Evolutionary conservation across 352 stramenopile species (phyloP), one percentile per base, ranked within the genome.

Genomic region (Globisporangium cystogenes): DNA sequence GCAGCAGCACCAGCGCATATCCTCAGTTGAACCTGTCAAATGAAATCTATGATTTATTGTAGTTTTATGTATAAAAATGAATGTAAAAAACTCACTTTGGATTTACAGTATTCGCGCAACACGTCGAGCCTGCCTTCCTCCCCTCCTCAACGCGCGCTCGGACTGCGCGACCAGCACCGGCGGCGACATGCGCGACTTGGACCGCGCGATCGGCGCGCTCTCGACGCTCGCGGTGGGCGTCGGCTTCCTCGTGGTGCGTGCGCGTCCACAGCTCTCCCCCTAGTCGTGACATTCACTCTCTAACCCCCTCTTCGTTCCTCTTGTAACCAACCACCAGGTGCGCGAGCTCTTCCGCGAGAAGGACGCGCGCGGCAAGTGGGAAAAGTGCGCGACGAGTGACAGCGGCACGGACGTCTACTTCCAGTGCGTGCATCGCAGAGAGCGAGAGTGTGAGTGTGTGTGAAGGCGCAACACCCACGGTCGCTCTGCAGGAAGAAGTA

Each of bases 151-250:
- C n/a, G n/a, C n/a, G n/a, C n/a, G n/a, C n/a, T n/a, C n/a, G n/a
- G n/a, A n/a, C n/a, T n/a, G n/a, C n/a, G n/a, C n/a, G n/a, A n/a
- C n/a, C n/a, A n/a, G 42, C 12, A 87, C 83, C 71, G 62, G 52
- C 55, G 65, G 70, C 35, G 78, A 85, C 59, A 79, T 87, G 61
- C 79, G 79, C 56, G 82, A 88, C 56, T 73, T 93, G 44, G 82
- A 93, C 58, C 76, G 79, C 43, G 77, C 79, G 43, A 88, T 93
- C 50, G 82, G 82, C 40, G 80, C 79, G 11, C 57, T 90, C 33
- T 87, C 79, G 5, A 90, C 82, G 41, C 66, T 93, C n/a, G 68
- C 79, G 33, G 51, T 93, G n/a, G 79, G 82, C 42, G 64, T 93
- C 43, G 75, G 76, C 42, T 67, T 93, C 39, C 65, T 89, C 7